These are phyloP conservation scores for Boletus insuetus DNA, from an alignment of 768 basidiomycete genomes.

Conservation along the genomic window DNA sequence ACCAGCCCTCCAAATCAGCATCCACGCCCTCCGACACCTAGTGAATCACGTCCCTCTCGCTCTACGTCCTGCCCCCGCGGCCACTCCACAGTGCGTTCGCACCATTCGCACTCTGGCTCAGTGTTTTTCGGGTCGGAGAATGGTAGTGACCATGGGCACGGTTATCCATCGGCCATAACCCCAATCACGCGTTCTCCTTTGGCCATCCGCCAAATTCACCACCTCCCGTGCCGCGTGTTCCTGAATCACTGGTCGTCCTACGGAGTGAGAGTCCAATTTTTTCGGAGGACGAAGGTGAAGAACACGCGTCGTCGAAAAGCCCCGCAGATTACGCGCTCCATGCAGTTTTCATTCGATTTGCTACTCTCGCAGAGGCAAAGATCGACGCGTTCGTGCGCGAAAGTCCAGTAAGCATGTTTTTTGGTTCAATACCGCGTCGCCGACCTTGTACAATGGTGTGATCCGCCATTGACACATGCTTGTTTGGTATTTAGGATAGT, in stretches of 20 bases:
- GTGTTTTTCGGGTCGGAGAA: conserved; percentile 66
- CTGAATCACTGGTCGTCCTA: conserved; percentile 51
- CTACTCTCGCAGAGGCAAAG: conserved; percentile 73
- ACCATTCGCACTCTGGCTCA: conserved; percentile 76
- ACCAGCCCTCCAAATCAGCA: conserved; percentile 47
- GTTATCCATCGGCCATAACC: conserved; percentile 32
- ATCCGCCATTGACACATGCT: background rate
- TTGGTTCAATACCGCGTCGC: background rate
- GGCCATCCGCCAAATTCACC: conserved; percentile 49
- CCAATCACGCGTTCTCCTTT: conserved; percentile 23
- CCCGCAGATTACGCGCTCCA: conserved; percentile 88
- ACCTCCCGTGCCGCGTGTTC: conserved; percentile 78
- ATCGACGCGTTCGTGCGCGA: conserved; percentile 73
- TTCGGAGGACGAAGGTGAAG: conserved; percentile 65
- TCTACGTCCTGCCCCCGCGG: conserved; percentile 48
- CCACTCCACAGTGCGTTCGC: conserved; percentile 64
- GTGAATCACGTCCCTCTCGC: conserved; percentile 35
- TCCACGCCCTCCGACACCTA: conserved; percentile 60
- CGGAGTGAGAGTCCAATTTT: conserved; percentile 51
- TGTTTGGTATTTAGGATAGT: conserved; percentile 48
- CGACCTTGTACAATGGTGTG: background rate
- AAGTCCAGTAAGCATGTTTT: conserved; percentile 53
- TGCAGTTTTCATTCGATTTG: conserved; percentile 86
- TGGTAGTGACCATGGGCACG: conserved; percentile 65
- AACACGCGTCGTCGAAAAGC: conserved; percentile 66